Base-by-base conservation (phyloP, 2,329 filamentous ascomycete species). In the Harringtonia aguacate region DNA sequence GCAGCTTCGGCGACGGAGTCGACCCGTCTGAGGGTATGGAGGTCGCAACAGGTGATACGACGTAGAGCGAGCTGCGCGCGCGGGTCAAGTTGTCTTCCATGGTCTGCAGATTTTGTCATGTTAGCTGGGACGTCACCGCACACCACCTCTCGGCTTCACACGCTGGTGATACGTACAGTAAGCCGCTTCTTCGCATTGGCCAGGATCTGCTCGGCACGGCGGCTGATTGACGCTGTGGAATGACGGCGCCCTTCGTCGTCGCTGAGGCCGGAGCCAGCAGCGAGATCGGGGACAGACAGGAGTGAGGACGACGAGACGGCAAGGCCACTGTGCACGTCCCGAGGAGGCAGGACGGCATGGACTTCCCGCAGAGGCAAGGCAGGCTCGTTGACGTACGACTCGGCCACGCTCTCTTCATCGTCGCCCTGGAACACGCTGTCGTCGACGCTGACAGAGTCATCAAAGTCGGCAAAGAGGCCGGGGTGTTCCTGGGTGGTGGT, bases 21-120 rank as follows among this genome's bases (percentile, higher is more conserved):
- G 73, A 76, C 10, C 64, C 64, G 46, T 70, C 68, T 3, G 72
- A 76, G 4, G 55, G 53, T 39, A 86, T 78, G 0, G 71, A 67
- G 33, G 81, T 86, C 48, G 79, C 83, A 51, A 80, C 78, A 15
- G 83, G 81, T 14, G 71, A 65, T 21, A 68, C 72, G 18, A 77
- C 66, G 45, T 86, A 80, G 8, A 69, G 61, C 3, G 75, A 86
- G 56, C 76, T 86, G 8, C 84, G 82, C 34, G 80, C 89, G 48
- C 86, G 81, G 46, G 75, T 81, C 18, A 95, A 69, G 54, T 95
- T 95, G 31, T 84, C 87, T 63, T 95, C 90, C 88, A 95, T 95
- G 28, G 86, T 84, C 87, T 94, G 28, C 1, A 38, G 20, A 28
- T 13, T 20, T 5, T 30, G 30, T 37, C 21, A 43, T n/a, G n/a